phyloP scores from a whole-genome alignment of 148 eudicot species.

The Rhododendron molle region DNA sequence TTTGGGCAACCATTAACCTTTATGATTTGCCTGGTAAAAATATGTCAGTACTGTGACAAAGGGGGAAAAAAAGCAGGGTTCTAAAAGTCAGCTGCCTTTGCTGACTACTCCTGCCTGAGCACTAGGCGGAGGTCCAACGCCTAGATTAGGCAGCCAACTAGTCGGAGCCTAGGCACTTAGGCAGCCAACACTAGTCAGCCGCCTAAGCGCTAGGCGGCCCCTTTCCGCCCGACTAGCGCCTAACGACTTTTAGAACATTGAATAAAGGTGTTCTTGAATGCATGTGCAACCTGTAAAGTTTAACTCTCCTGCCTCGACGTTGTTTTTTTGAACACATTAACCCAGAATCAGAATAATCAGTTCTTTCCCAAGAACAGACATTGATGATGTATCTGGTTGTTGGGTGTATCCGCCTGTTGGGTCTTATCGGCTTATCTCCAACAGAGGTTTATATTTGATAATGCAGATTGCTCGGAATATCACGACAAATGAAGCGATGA shows the following conservation, averaged over 20 bases:
- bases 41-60: background rate
- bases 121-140: too few species aligned
- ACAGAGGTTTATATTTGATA: background rate
- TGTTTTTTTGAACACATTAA: background rate
- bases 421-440: background rate
- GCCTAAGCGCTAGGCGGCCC: too few species aligned
- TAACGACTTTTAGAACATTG: too few species aligned
- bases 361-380: background rate
- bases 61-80: background rate
- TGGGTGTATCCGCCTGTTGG: background rate
- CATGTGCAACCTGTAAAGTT: background rate
- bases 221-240: too few species aligned
- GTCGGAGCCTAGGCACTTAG: too few species aligned
- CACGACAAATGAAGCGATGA: conserved; percentile 81
- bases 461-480: conserved; percentile 83
- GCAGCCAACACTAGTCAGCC: too few species aligned
- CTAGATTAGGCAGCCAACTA: too few species aligned
- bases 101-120: too few species aligned
- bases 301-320: background rate
- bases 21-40: background rate
- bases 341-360: background rate
- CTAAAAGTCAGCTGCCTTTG: too few species aligned
- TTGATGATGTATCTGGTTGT: background rate
- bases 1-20: background rate
- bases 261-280: background rate